phyloP scores from a whole-genome alignment of 352 stramenopile genomes.

The Globisporangium carolinianum region DNA sequence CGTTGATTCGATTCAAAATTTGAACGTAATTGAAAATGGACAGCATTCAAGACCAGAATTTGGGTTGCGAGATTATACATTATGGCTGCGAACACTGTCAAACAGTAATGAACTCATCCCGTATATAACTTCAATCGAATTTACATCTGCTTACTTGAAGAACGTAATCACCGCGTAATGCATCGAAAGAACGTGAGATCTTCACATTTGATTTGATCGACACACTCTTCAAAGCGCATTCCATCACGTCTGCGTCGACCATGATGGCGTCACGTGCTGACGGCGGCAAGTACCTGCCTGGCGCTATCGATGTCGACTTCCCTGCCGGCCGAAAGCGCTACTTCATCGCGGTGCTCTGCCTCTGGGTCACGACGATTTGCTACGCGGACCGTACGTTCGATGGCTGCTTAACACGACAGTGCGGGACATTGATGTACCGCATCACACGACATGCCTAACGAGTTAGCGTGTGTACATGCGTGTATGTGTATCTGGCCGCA shows the following conservation, averaged over 20 bases:
- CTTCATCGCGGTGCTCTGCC: slow-evolving; percentile 63
- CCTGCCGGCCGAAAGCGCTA: slow-evolving; percentile 42
- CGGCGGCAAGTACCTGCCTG: neutral
- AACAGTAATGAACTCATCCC: no score
- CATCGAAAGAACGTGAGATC: no score
- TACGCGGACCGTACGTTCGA: slow-evolving; percentile 67
- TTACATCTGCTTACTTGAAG: no score
- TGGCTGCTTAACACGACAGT: neutral
- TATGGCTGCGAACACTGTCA: no score
- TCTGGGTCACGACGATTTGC: slow-evolving; percentile 77
- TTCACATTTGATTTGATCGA: no score
- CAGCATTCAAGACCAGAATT: no score
- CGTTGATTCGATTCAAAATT: neutral
- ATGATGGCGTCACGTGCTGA: neutral
- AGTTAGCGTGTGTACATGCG: neutral
- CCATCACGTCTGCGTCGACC: no score
- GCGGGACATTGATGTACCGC: neutral
- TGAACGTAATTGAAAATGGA: neutral
- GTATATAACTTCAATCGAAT: no score
- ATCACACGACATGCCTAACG: neutral
- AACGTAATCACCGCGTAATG: no score
- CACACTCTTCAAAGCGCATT: no score
- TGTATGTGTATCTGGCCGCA: neutral
- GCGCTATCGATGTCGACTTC: neutral
- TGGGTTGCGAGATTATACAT: no score